Conservation (phyloP, 1,284 basidiomycete species). For the Cutaneotrichosporon sp. region DNA sequence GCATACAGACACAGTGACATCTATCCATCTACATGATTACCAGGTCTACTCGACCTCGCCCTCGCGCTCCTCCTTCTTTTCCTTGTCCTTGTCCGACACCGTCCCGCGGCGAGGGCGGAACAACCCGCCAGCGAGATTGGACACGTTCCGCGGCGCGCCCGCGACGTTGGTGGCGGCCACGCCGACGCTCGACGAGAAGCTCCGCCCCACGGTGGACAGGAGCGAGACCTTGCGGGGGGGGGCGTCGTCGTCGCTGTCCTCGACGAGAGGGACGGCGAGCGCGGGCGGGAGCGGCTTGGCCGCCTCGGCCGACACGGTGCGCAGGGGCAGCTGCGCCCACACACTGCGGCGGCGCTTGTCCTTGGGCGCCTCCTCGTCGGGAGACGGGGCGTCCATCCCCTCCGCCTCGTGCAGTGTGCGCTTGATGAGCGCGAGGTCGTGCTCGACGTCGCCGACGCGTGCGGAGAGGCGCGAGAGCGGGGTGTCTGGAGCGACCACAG, state of each 20-base stretch:
- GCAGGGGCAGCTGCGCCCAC: conserved; percentile 26
- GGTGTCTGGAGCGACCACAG: conserved; percentile 54
- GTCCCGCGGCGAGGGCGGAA: conserved; percentile 17
- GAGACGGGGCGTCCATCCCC: conserved; percentile 34
- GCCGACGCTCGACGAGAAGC: conserved; percentile 38
- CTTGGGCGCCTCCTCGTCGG: conserved; percentile 1
- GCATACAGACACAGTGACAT: not conserved
- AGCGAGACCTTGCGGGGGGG: conserved; percentile 7
- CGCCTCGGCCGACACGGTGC: conserved; percentile 20
- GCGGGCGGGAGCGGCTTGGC: not conserved
- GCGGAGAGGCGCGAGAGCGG: conserved; percentile 58
- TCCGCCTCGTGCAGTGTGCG: conserved; percentile 43
- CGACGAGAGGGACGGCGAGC: conserved; percentile 3
- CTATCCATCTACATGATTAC: not conserved
- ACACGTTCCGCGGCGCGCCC: conserved; percentile 33
- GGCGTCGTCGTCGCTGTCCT: conserved; percentile 16
- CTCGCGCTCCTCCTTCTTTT: not conserved
- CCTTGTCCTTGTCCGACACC: not conserved
- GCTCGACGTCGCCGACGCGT: conserved; percentile 72
- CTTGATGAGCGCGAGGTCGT: conserved; percentile 66
- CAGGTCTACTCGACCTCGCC: not conserved
- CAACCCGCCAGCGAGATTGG: conserved; percentile 22
- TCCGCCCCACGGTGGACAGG: conserved; percentile 33
- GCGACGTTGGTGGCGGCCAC: conserved; percentile 36
- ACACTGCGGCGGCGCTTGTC: conserved; percentile 13